Percentiles rank a stretch among this genome's conserved stretches.
phyloP scores from a whole-genome alignment of 495 filamentous ascomycete genomes.

The Penicillium mononematosum region DNA sequence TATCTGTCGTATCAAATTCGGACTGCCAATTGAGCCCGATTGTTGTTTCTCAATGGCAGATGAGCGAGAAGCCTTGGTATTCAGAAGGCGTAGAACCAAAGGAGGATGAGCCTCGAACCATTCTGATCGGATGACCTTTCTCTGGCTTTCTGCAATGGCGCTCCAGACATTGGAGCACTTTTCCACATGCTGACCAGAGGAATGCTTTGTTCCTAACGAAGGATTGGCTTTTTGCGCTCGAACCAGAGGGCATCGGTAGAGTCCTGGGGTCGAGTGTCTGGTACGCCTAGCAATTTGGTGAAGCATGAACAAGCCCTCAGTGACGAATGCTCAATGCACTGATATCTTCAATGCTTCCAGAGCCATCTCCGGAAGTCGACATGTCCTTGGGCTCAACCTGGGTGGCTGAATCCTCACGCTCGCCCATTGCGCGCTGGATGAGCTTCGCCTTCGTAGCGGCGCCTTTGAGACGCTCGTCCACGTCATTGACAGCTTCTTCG shows the following conservation, averaged over 20 bases:
- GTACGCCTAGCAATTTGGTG: neutral
- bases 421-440: slow-evolving; percentile 70
- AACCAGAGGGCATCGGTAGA: neutral
- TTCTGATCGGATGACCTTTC: too few species aligned
- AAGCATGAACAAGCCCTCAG: slow-evolving; percentile 28
- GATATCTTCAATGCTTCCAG: slow-evolving; percentile 57
- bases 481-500: slow-evolving; percentile 80
- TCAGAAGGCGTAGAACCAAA: neutral
- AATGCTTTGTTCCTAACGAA: neutral
- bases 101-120: neutral
- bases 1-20: neutral
- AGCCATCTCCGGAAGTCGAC: slow-evolving; percentile 37
- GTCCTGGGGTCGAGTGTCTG: neutral
- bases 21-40: neutral
- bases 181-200: neutral
- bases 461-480: slow-evolving; percentile 78
- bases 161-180: neutral
- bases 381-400: slow-evolving; percentile 29
- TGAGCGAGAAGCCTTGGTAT: neutral
- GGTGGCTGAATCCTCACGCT: slow-evolving; percentile 41
- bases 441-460: slow-evolving; percentile 79
- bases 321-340: slow-evolving; percentile 47
- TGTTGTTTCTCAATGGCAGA: neutral
- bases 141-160: neutral
- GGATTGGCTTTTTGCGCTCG: neutral